Evolutionary conservation across 1,139 yeast species (phyloP), one percentile per base, ranked within the genome.

Genomic region (Magnusiomyces paraingens): DNA sequence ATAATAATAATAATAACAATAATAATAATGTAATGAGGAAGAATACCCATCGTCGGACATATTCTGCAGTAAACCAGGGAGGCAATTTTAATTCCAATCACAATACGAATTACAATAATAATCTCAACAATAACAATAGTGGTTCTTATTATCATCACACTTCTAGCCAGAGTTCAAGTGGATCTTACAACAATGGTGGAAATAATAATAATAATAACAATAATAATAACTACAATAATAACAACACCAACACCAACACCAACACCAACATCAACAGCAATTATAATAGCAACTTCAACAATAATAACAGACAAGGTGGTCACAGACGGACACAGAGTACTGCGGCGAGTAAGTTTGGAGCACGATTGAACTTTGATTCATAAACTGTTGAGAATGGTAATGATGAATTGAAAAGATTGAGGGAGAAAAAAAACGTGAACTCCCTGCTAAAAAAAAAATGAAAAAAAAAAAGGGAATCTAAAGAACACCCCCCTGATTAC

Each of bases 331-430:
- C 35, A 3, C 49, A 20, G 18, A 18, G 32, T 21, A 21, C 32
- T 11, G 49, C 49, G 32, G 49, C 49, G n/a, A 46, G 14, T 17
- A 46, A n/a, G 17, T 46, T 46, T 46, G 42, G 41, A 4, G n/a
- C 22, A 29, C 35, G 49, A 36, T 6, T 46, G 21, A 17, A 29
- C 14, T 14, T 17, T 15, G 18, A 38, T n/a, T 38, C 18, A 10
- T n/a, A 38, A 38, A 38, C 41, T 4, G 15, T 35, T 35, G 18
- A 38, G 18, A 38, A 4, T 3, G 18, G 12, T 5, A 38, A 38
- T 5, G 5, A 4, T 3, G 18, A 38, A 38, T 38, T 17, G 41
- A 38, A 5, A 38, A 38, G 18, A 38, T 35, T 11, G 14, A 35
- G 11, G 38, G 11, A n/a, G n/a, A n/a, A n/a, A n/a, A n/a, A n/a